Percentiles rank a stretch among this genome's conserved stretches.
Conservation (phyloP, 2,329 filamentous ascomycete species). For the Aspergillus ochraceus region DNA sequence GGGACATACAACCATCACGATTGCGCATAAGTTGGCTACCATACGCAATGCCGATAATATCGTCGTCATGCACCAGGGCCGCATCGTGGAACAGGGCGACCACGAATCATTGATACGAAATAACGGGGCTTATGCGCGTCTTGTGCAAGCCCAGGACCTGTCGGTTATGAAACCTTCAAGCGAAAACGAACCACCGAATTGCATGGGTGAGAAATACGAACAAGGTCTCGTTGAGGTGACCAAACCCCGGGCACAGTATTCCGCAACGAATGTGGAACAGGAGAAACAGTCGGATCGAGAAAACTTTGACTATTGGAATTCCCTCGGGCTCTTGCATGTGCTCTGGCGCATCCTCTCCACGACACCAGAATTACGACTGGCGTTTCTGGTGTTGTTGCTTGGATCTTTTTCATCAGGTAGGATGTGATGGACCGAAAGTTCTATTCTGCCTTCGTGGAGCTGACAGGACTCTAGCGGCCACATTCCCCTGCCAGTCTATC, state of each 20-base stretch:
- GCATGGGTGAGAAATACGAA: no score
- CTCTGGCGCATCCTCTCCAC: neutral
- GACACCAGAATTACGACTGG: neutral
- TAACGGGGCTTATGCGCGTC: slow-evolving; percentile 39
- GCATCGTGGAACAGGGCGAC: slow-evolving; percentile 43
- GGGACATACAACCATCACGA: no score
- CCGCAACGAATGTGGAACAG: neutral
- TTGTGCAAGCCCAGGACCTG: slow-evolving; percentile 51
- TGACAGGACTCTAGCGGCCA: neutral
- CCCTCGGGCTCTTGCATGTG: neutral
- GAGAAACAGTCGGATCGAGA: neutral
- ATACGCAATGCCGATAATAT: no score
- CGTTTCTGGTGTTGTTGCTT: neutral
- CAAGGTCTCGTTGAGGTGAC: no score
- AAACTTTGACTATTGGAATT: neutral
- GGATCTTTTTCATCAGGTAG: neutral
- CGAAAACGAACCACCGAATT: no score
- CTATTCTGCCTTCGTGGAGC: no score
- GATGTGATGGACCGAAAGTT: no score
- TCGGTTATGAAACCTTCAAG: no score
- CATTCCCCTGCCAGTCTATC: neutral
- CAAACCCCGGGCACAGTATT: neutral
- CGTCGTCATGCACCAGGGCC: slow-evolving; percentile 21
- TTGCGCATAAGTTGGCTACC: no score
- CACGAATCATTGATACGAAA: slow-evolving; percentile 21